phyloP scores from a whole-genome alignment of 2,329 filamentous ascomycete genomes.

The Penicillium sumatraense region DNA sequence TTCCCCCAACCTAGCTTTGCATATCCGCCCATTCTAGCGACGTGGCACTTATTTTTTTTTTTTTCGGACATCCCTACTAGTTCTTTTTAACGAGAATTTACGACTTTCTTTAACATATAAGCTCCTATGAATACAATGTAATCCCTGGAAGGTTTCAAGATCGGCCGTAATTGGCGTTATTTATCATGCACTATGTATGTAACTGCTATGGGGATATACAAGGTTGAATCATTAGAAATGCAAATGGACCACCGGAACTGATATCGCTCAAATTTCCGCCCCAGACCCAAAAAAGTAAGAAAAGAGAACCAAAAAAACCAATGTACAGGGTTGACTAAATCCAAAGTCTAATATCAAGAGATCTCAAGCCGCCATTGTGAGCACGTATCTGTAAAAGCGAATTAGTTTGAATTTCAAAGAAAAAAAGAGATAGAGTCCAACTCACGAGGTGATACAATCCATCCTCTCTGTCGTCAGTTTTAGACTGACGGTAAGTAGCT shows the following conservation, averaged over 20 bases:
- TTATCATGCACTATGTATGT: not conserved
- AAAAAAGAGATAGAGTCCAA: slow-evolving; percentile 22
- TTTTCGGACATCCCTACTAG: not conserved
- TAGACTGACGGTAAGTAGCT: slow-evolving; percentile 83
- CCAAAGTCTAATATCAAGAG: not conserved
- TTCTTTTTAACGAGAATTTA: not conserved
- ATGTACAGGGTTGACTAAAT: no score
- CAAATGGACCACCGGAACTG: not conserved
- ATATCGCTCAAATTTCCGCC: not conserved
- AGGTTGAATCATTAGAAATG: not conserved
- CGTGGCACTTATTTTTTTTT: not conserved
- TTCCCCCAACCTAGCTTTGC: not conserved
- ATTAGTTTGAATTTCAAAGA: slow-evolving; percentile 6
- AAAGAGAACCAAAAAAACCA: not conserved
- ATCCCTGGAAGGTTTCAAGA: not conserved
- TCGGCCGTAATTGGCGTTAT: not conserved
- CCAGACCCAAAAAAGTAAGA: not conserved
- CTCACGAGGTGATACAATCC: slow-evolving; percentile 67
- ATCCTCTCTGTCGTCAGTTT: slow-evolving; percentile 95
- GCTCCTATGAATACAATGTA: not conserved
- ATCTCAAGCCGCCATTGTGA: slow-evolving; percentile 38
- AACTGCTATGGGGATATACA: not conserved
- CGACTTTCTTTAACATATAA: not conserved
- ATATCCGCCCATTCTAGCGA: not conserved
- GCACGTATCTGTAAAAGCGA: slow-evolving; percentile 30